Evolutionary conservation across 768 basidiomycete genomes (phyloP).

Genomic region (Kwoniella sp.): DNA sequence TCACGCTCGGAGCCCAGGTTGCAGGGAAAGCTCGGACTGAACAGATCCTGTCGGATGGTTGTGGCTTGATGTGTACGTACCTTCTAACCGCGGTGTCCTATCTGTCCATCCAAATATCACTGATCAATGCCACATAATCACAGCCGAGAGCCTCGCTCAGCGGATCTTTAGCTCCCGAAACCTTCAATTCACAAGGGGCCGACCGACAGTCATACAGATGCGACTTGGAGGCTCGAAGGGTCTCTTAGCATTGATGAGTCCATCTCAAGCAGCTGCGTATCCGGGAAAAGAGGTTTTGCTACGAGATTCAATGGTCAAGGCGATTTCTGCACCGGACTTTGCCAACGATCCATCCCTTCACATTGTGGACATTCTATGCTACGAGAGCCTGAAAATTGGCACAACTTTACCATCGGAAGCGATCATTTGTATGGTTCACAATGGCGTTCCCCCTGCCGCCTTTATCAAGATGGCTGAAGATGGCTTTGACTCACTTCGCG

Average conservation of each 20-base stretch:
- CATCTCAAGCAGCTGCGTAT: slow-evolving; percentile 12
- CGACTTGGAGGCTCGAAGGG: slow-evolving; percentile 45
- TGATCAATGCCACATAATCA: too few relatives aligned
- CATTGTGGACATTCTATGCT: slow-evolving; percentile 35
- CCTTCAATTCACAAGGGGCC: slow-evolving; percentile 13
- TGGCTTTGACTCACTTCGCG: slow-evolving; percentile 25
- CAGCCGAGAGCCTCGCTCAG: slow-evolving; percentile 35
- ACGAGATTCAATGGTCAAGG: slow-evolving; percentile 45
- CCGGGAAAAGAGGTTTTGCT: slow-evolving; percentile 39
- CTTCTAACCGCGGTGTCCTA: too few relatives aligned
- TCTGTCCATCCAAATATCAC: too few relatives aligned
- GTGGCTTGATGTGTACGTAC: slow-evolving; percentile 50
- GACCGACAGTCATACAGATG: slow-evolving; percentile 41
- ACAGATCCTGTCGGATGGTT: slow-evolving; percentile 47
- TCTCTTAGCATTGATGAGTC: slow-evolving; percentile 43
- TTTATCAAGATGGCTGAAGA: slow-evolving; percentile 26
- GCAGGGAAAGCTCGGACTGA: slow-evolving; percentile 26
- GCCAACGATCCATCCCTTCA: slow-evolving; percentile 32
- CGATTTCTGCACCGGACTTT: slow-evolving; percentile 13
- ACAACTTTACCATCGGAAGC: slow-evolving; percentile 37
- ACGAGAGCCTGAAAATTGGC: slow-evolving; percentile 29
- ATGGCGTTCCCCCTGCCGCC: slow-evolving; percentile 29
- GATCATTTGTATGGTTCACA: slow-evolving; percentile 35
- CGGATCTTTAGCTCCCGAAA: slow-evolving; percentile 17
- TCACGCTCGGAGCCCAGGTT: slow-evolving; percentile 14